Evolutionary conservation across 306 rosid genomes (phyloP), one percentile per base, ranked within the genome.

Genomic region (Cicer cuneatum): DNA sequence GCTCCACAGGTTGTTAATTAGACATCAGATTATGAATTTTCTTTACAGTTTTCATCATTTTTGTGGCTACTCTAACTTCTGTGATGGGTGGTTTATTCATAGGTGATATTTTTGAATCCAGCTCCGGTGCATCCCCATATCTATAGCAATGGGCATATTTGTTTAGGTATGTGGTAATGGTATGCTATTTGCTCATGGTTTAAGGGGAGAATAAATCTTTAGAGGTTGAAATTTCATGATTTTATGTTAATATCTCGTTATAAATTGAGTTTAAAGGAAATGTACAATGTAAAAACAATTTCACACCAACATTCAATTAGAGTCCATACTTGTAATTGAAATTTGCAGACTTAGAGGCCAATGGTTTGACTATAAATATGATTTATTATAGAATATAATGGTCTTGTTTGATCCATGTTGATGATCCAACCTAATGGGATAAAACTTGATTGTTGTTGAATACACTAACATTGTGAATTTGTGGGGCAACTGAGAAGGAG

Each of bases 81-180:
- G 7, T 61, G 77, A 2, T 66, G 77, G 48, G 80, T 61, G 43
- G 37, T 78, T 78, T 83, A 76, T 65, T 66, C 4, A 45, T 84
- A 95, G 99, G 99, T 95, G 69, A 90, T 95, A 68, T 95, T 95
- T 80, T 83, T 90, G 90, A 89, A 89, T 59, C 99, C 99, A 9
- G 99, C 99, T 69, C 99, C 99, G 2, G 61, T 92, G 81, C 99
- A 95, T 85, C 97, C 99, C 43, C 99, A 95, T 86, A 95, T 95
- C 78, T 95, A 95, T 52, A 95, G 99, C 87, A 95, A 95, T 6
- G 99, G 99, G 53, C 99, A 95, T 84, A 95, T 95, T 76, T 95
- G 99, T 84, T 87, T 95, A 87, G 99, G 99, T 95, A 71, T 63
- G 45, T 63, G 8, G 8, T 7, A 6, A 40, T 63, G 10, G 8